Percentiles rank a stretch among this genome's conserved stretches.
Evolutionary conservation across 768 basidiomycete species (phyloP).

Genomic region (Tricholoma saponaceum): DNA sequence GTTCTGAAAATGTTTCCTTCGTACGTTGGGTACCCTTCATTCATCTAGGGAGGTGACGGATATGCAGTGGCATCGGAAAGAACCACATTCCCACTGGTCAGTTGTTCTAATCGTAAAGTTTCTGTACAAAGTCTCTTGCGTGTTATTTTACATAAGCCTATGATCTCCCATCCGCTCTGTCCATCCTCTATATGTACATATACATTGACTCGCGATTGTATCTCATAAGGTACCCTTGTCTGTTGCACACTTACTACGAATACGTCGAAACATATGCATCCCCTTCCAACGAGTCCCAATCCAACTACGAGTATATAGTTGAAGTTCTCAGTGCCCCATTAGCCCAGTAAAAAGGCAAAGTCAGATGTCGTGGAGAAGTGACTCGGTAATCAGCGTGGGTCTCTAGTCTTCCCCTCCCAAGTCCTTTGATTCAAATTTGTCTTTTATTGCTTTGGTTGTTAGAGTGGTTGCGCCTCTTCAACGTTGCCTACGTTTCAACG

Average conservation of each 20-base stretch:
- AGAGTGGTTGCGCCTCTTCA: too few species aligned
- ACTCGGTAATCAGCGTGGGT: too few species aligned
- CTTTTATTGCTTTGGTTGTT: too few species aligned
- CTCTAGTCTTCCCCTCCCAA: too few species aligned
- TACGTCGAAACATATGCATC: not conserved
- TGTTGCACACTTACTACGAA: not conserved
- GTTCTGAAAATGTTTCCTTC: not conserved
- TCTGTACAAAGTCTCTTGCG: not conserved
- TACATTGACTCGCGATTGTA: not conserved
- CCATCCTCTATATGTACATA: not conserved
- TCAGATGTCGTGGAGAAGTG: too few species aligned
- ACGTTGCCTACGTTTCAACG: too few species aligned
- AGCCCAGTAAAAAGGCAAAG: too few species aligned
- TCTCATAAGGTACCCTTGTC: not conserved
- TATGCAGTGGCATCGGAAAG: not conserved
- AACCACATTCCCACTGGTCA: not conserved
- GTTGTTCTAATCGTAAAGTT: not conserved
- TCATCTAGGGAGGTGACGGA: not conserved
- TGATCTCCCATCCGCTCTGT: not conserved
- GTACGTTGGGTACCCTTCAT: not conserved
- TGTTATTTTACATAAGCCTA: not conserved
- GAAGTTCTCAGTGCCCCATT: too few species aligned
- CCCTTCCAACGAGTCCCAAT: not conserved
- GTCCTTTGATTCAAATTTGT: too few species aligned
- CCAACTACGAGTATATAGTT: too few species aligned